Conservation (phyloP, 2,329 filamentous ascomycete genomes). For the Neofusicoccum ribis region DNA sequence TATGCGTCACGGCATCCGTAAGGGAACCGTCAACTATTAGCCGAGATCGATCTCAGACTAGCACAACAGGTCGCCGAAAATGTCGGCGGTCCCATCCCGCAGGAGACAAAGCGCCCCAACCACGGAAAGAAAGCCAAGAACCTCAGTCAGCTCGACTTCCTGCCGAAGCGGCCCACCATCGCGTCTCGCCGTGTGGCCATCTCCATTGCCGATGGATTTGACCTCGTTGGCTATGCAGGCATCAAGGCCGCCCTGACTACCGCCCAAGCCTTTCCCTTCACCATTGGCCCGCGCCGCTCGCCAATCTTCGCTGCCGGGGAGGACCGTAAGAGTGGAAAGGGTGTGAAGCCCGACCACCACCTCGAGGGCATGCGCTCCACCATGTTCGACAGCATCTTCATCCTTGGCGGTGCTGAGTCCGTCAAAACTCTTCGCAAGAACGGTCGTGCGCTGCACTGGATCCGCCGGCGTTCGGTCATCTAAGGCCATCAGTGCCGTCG, state of each 20-base stretch:
- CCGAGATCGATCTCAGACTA: slow-evolving; percentile 70
- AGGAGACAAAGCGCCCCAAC: slow-evolving; percentile 57
- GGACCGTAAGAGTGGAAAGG: slow-evolving; percentile 53
- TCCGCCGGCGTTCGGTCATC: slow-evolving; percentile 77
- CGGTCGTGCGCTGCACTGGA: slow-evolving; percentile 73
- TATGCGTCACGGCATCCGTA: slow-evolving; percentile 70
- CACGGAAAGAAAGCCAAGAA: slow-evolving; percentile 67
- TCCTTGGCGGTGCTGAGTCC: slow-evolving; percentile 69
- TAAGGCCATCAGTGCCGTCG: slow-evolving; percentile 78
- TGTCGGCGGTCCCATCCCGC: slow-evolving; percentile 64
- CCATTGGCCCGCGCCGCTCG: slow-evolving; percentile 69
- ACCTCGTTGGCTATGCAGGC: slow-evolving; percentile 63
- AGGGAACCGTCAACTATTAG: slow-evolving; percentile 75
- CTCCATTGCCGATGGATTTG: slow-evolving; percentile 76
- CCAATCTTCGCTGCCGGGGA: slow-evolving; percentile 64
- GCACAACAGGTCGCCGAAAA: slow-evolving; percentile 68
- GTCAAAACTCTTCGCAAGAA: slow-evolving; percentile 65
- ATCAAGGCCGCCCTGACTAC: slow-evolving; percentile 64
- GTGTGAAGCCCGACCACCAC: slow-evolving; percentile 71
- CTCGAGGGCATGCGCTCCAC: slow-evolving; percentile 77
- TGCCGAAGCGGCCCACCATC: slow-evolving; percentile 65
- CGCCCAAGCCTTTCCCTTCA: slow-evolving; percentile 66
- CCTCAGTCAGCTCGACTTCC: slow-evolving; percentile 69
- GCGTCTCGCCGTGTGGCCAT: slow-evolving; percentile 71
- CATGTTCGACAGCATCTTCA: slow-evolving; percentile 77